Evolutionary conservation across 1,139 yeast genomes (phyloP).

Genomic region (Yamadazyma aaseri): DNA sequence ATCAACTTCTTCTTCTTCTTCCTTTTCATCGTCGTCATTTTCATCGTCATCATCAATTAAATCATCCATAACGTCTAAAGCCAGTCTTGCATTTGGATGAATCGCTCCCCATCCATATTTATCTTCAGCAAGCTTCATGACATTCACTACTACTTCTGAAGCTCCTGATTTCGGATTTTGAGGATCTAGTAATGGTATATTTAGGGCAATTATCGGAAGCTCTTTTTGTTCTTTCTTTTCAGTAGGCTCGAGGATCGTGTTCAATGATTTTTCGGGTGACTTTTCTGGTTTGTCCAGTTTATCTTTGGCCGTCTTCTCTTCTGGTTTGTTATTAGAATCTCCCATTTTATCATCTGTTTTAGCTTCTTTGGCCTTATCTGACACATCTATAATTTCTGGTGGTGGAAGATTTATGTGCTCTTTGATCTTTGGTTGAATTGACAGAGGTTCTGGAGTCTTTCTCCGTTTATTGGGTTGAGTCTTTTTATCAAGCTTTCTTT

Average conservation of each 20-base stretch:
- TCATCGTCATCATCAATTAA: conserved; percentile 60
- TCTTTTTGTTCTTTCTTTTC: conserved; percentile 27
- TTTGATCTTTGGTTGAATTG: conserved; percentile 9
- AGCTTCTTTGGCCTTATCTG: conserved; percentile 6
- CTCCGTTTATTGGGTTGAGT: conserved; percentile 14
- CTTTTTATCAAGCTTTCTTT: conserved; percentile 16
- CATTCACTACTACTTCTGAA: conserved; percentile 75
- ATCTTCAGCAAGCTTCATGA: conserved; percentile 76
- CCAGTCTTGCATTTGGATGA: conserved; percentile 66
- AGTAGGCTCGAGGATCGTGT: conserved; percentile 12
- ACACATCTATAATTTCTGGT: conserved; percentile 14
- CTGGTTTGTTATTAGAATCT: conserved; percentile 9
- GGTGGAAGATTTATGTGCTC: conserved; percentile 16
- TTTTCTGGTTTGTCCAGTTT: conserved; percentile 10
- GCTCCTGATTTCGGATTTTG: conserved; percentile 58
- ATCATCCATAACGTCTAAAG: conserved; percentile 61
- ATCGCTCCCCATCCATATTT: conserved; percentile 78
- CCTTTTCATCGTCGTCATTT: conserved; percentile 46
- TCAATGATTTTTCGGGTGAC: conserved; percentile 1
- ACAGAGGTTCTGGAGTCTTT: conserved; percentile 16
- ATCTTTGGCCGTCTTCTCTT: conserved; percentile 11
- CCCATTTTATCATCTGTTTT: conserved; percentile 9
- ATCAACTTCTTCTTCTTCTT: conserved; percentile 18
- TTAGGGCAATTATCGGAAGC: conserved; percentile 51
- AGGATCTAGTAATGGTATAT: conserved; percentile 55